Percentiles rank a stretch among this genome's conserved stretches.
Evolutionary conservation across 192 early-diverging fungal genomes (phyloP).

Genomic region (Gigaspora rosea): DNA sequence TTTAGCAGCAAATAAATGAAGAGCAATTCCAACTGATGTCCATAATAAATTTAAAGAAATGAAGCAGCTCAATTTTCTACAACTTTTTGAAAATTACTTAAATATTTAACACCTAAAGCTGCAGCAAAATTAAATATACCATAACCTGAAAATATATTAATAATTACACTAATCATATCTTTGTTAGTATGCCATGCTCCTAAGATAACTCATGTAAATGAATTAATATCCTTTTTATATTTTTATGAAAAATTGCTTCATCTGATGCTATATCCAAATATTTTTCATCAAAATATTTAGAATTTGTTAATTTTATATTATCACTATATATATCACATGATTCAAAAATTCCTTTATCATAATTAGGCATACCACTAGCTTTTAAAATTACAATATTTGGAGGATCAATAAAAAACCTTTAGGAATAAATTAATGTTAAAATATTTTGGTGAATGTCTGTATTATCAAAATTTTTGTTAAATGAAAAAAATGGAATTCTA

Average conservation of each 20-base stretch:
- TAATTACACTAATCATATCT: neutral
- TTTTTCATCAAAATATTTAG: neutral
- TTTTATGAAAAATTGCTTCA: neutral
- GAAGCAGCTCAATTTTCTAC: too few species aligned
- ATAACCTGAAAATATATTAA: too few species aligned
- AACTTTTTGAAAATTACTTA: too few species aligned
- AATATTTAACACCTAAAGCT: too few species aligned
- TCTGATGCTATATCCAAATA: neutral
- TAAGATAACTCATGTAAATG: neutral
- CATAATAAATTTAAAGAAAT: too few species aligned
- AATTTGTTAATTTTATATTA: neutral
- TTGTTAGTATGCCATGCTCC: slow-evolving; percentile 7
- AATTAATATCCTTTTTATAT: neutral
- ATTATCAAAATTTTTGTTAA: neutral
- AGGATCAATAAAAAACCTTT: neutral
- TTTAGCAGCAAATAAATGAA: too few species aligned
- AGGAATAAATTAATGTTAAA: neutral
- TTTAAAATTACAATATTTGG: slow-evolving; percentile 9
- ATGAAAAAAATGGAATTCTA: neutral
- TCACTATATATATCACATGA: neutral
- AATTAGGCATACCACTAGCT: neutral
- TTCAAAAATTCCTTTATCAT: neutral
- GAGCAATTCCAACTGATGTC: too few species aligned
- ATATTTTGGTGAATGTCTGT: neutral
- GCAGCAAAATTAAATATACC: too few species aligned